Conservation (phyloP, 306 rosid genomes). For the Mimosa bimucronata region DNA sequence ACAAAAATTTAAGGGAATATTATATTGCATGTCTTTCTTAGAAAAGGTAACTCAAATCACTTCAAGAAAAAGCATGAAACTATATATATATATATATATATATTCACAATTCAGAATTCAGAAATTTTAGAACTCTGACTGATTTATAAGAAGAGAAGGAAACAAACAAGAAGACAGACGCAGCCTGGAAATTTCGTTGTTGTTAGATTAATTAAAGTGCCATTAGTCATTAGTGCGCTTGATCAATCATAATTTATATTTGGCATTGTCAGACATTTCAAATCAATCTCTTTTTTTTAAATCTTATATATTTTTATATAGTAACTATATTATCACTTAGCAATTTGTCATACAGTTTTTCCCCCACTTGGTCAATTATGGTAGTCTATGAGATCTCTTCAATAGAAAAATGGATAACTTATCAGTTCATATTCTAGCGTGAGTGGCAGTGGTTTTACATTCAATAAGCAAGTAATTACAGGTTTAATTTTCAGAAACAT, state of each 20-base stretch:
- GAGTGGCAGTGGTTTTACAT: not conserved
- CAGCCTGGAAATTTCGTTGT: conserved; percentile 34
- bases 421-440: not conserved
- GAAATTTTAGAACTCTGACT: not conserved
- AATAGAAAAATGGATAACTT: not conserved
- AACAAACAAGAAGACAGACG: not conserved
- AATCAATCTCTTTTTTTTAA: conserved; percentile 14
- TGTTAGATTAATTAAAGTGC: conserved; percentile 11
- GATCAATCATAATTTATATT: conserved; percentile 2
- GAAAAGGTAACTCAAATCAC: not conserved
- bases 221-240: conserved; percentile 36
- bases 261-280: conserved; percentile 36
- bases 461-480: too few species aligned
- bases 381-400: conserved; percentile 39
- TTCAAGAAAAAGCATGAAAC: not conserved
- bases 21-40: not conserved
- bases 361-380: conserved; percentile 57
- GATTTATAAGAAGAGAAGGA: not conserved
- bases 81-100: too few species aligned
- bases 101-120: not conserved
- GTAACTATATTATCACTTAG: conserved; percentile 24
- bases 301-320: conserved; percentile 28
- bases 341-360: conserved; percentile 17
- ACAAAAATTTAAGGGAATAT: not conserved
- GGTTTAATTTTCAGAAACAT: not conserved